Evolutionary conservation across 345 rosid species (phyloP).

Genomic region (Eucalyptus sp.): DNA sequence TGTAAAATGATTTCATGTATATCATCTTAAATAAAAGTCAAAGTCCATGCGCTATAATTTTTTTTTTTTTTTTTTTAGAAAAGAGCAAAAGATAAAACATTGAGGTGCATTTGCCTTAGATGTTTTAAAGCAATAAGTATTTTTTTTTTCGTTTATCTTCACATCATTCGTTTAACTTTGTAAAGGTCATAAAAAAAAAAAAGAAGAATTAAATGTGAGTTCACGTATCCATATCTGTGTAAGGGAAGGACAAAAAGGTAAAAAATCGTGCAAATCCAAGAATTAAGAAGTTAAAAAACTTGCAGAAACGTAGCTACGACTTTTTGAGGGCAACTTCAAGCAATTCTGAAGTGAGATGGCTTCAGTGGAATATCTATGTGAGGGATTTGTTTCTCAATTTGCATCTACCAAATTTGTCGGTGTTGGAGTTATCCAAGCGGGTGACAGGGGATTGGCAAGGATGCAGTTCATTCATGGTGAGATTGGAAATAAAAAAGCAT

Average conservation of each 20-base stretch:
- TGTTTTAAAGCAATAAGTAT: no score
- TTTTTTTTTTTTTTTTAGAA: no score
- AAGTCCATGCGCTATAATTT: accelerated
- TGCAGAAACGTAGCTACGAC: no score
- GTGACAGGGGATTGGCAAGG: no score
- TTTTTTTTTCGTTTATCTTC: no score
- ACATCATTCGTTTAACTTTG: no score
- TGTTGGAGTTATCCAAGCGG: neutral
- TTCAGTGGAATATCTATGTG: accelerated
- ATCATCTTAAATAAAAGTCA: accelerated
- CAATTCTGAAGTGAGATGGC: neutral
- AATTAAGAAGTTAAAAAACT: no score
- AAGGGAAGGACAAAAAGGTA: neutral
- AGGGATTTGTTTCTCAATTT: accelerated
- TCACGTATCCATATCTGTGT: no score
- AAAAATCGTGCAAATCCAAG: neutral
- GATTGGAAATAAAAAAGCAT: accelerated
- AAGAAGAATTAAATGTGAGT: no score
- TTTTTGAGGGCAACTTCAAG: neutral
- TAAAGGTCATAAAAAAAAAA: no score
- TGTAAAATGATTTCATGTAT: no score
- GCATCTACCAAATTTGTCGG: accelerated
- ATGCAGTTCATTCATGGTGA: accelerated
- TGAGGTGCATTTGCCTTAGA: neutral
- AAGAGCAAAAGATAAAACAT: no score